Evolutionary conservation across 805 yeast genomes (phyloP).

Genomic region (Kuraishia ogatae): DNA sequence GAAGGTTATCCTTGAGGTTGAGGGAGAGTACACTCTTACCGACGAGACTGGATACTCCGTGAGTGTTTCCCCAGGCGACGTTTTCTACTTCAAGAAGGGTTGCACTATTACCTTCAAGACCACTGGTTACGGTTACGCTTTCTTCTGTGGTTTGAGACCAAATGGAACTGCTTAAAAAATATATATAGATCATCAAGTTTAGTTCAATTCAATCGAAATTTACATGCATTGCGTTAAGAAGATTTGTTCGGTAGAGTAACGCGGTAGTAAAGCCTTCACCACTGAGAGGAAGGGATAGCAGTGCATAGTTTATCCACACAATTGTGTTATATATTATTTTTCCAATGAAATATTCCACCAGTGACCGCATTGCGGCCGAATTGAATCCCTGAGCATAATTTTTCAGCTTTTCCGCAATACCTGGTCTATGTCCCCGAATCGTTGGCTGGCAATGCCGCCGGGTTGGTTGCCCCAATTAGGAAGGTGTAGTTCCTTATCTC

Average conservation of each 20-base stretch:
- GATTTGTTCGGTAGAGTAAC: too few species aligned
- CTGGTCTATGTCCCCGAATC: not conserved
- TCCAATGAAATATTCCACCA: not conserved
- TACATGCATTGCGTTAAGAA: not conserved
- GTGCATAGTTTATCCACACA: too few species aligned
- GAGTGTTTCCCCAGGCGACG: slow-evolving; percentile 55
- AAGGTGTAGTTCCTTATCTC: not conserved
- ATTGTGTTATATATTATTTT: too few species aligned
- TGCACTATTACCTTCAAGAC: slow-evolving; percentile 55
- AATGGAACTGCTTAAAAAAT: slow-evolving; percentile 21
- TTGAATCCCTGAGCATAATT: not conserved
- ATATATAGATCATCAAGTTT: not conserved
- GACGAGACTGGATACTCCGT: slow-evolving; percentile 59
- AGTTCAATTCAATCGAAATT: not conserved
- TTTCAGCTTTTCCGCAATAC: too few species aligned
- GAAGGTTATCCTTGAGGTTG: slow-evolving; percentile 61
- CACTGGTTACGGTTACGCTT: slow-evolving; percentile 56
- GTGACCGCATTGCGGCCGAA: not conserved
- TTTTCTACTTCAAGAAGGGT: slow-evolving; percentile 61
- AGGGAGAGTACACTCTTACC: slow-evolving; percentile 52
- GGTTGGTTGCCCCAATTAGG: not conserved
- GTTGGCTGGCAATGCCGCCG: not conserved
- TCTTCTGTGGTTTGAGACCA: slow-evolving; percentile 54
- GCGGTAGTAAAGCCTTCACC: too few species aligned
- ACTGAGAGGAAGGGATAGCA: too few species aligned